Percentiles rank a stretch among this genome's conserved stretches.
Evolutionary conservation across 805 yeast genomes (phyloP).

Genomic region (Kodamaea restingae): DNA sequence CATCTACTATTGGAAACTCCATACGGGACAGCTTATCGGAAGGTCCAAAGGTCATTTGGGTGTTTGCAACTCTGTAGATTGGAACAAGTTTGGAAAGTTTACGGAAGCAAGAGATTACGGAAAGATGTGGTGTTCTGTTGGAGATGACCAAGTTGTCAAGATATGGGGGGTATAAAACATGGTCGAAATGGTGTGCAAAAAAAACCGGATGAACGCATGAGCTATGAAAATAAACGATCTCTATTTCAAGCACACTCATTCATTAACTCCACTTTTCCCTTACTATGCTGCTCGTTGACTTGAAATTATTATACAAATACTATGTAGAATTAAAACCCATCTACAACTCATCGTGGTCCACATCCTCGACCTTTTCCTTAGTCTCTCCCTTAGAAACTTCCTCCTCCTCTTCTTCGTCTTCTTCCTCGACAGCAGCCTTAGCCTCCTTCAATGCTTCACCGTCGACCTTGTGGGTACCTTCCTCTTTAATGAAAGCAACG

Average conservation of each 20-base stretch:
- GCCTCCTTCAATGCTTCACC: constrained; percentile 30
- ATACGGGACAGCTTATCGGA: constrained; percentile 62
- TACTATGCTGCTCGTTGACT: neutral
- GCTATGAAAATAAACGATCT: too few relatives aligned
- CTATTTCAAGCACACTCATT: too few relatives aligned
- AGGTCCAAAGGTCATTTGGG: constrained; percentile 60
- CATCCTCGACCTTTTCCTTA: constrained; percentile 5
- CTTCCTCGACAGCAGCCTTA: constrained; percentile 25
- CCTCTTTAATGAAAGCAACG: constrained; percentile 63
- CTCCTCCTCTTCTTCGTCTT: constrained; percentile 26
- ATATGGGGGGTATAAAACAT: constrained; percentile 51
- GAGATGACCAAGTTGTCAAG: constrained; percentile 72
- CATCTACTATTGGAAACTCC: constrained; percentile 73
- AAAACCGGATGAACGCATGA: too few relatives aligned
- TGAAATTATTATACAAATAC: constrained; percentile 1
- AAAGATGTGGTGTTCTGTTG: constrained; percentile 71
- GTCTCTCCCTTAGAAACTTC: constrained; percentile 22
- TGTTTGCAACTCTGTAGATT: constrained; percentile 73
- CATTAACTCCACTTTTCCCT: neutral
- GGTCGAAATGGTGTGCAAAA: neutral
- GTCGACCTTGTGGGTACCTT: constrained; percentile 63
- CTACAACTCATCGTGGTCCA: constrained; percentile 28
- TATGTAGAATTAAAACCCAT: constrained; percentile 3
- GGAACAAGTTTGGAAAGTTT: constrained; percentile 43
- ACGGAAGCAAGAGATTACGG: constrained; percentile 30